Evolutionary conservation across 2,329 filamentous ascomycete genomes (phyloP).

Genomic region (Fusarium luffae): DNA sequence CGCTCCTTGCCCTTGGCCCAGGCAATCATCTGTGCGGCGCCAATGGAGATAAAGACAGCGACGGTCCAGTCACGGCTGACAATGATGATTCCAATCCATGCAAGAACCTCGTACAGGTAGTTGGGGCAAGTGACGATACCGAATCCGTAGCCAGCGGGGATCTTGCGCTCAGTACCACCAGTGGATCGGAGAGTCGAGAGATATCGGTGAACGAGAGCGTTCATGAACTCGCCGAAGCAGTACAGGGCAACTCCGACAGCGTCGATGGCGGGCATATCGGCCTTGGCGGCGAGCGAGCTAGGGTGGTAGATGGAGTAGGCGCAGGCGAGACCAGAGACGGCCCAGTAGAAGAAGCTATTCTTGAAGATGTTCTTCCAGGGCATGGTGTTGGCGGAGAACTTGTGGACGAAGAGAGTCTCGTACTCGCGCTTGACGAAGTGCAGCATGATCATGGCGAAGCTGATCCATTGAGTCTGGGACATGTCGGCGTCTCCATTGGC

Average conservation of each 20-base stretch:
- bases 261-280: conserved; percentile 62
- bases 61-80: conserved; percentile 84
- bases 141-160: conserved; percentile 88
- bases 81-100: conserved; percentile 86
- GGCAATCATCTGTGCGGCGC: conserved; percentile 80
- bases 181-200: conserved; percentile 80
- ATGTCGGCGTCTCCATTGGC: conserved; percentile 60
- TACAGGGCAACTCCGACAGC: conserved; percentile 78
- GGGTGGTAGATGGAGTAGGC: conserved; percentile 89
- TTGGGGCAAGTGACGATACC: conserved; percentile 92
- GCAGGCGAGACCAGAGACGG: conserved; percentile 80
- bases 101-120: conserved; percentile 91
- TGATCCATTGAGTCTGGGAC: conserved; percentile 76
- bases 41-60: conserved; percentile 78
- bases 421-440: conserved; percentile 97
- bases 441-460: conserved; percentile 76
- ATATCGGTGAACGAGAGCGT: conserved; percentile 82
- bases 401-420: conserved; percentile 94
- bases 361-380: conserved; percentile 90
- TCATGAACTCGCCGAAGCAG: conserved; percentile 80
- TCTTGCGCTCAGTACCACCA: conserved; percentile 87
- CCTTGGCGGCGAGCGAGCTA: conserved; percentile 71
- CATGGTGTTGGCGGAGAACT: conserved; percentile 96
- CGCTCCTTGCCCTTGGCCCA: conserved; percentile 96
- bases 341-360: conserved; percentile 96